A percentile compares a stretch with the other conserved stretches of the same genome.
phyloP scores from a whole-genome alignment of 768 basidiomycete genomes.

The Gyrodon lividus region DNA sequence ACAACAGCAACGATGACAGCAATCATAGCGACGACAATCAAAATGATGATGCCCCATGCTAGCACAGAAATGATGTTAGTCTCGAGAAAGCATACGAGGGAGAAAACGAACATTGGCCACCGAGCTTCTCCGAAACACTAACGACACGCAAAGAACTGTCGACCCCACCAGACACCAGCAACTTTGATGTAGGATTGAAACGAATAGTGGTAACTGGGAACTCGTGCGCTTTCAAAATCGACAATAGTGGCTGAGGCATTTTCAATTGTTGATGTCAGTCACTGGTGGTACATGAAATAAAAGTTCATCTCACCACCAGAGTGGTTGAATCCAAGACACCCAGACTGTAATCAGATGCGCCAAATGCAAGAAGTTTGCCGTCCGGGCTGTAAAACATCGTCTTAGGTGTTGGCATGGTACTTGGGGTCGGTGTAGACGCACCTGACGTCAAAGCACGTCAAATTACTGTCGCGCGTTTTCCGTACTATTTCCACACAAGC shows the following conservation, averaged over 20 bases:
- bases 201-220: constrained; percentile 88
- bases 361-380: constrained; percentile 81
- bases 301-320: constrained; percentile 56
- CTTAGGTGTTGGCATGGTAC: constrained; percentile 4
- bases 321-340: constrained; percentile 80
- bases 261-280: not conserved
- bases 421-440: constrained; percentile 32
- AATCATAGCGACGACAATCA: constrained; percentile 43
- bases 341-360: constrained; percentile 82
- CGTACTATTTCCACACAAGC: constrained; percentile 48
- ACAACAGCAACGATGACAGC: constrained; percentile 43
- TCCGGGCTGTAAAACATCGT: constrained; percentile 53
- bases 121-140: constrained; percentile 58
- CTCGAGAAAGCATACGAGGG: constrained; percentile 24
- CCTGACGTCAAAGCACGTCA: constrained; percentile 92
- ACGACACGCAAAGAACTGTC: constrained; percentile 86
- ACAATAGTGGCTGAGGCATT: constrained; percentile 68
- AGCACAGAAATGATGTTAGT: constrained; percentile 24
- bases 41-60: constrained; percentile 42
- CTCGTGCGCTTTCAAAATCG: constrained; percentile 91
- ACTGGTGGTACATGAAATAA: not conserved
- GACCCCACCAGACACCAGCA: constrained; percentile 86
- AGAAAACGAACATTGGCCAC: constrained; percentile 50
- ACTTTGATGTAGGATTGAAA: constrained; percentile 80
- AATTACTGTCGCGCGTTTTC: constrained; percentile 73